Conservation (phyloP, 495 filamentous ascomycete species). For the Letharia lupina region DNA sequence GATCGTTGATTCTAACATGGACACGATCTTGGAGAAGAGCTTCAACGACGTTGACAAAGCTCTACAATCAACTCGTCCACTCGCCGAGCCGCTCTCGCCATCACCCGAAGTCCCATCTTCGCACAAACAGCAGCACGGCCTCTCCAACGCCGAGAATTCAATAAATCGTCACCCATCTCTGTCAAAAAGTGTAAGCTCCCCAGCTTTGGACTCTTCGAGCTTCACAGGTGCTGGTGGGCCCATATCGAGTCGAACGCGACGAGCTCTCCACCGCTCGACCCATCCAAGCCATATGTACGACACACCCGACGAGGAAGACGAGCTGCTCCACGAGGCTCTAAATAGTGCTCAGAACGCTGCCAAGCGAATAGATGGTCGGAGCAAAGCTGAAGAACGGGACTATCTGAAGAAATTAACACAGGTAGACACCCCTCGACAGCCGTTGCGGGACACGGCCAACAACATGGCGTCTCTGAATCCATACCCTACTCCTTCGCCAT, state of each 20-base stretch:
- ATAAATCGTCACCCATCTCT: slow-evolving; percentile 68
- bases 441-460: slow-evolving; percentile 46
- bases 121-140: slow-evolving; percentile 33
- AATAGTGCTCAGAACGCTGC: slow-evolving; percentile 51
- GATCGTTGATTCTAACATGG: slow-evolving; percentile 57
- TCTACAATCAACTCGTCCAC: slow-evolving; percentile 60
- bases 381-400: slow-evolving; percentile 29
- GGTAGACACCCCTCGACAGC: slow-evolving; percentile 34
- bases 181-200: slow-evolving; percentile 54
- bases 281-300: slow-evolving; percentile 75
- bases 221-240: slow-evolving; percentile 48
- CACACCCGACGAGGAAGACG: slow-evolving; percentile 93
- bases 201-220: slow-evolving; percentile 55
- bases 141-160: slow-evolving; percentile 22
- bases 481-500: slow-evolving; percentile 87
- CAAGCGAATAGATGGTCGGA: slow-evolving; percentile 43
- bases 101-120: slow-evolving; percentile 47
- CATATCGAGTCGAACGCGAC: slow-evolving; percentile 73
- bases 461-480: slow-evolving; percentile 61
- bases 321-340: slow-evolving; percentile 79
- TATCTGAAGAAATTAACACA: slow-evolving; percentile 39
- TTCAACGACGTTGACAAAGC: slow-evolving; percentile 71
- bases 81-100: slow-evolving; percentile 46
- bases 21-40: slow-evolving; percentile 48
- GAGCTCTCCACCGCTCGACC: slow-evolving; percentile 67